Evolutionary conservation across 2,329 filamentous ascomycete genomes (phyloP).

Genomic region (Aureobasidium uvarum): DNA sequence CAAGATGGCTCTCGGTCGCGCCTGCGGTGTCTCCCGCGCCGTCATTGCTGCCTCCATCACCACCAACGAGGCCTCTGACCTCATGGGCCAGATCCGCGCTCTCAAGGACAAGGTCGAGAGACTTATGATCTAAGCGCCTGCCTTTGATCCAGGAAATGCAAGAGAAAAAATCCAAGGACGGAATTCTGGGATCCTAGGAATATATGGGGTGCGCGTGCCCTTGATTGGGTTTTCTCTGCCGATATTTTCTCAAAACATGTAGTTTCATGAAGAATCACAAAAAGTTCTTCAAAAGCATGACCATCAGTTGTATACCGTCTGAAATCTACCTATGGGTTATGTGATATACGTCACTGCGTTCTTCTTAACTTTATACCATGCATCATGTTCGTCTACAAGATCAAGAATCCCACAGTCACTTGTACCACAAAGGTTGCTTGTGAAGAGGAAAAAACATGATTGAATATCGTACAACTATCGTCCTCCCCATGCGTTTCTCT

Average conservation of each 20-base stretch:
- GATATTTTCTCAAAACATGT: neutral
- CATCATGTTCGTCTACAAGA: neutral
- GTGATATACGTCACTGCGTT: neutral
- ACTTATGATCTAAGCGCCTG: constrained; percentile 72
- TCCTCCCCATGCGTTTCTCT: constrained; percentile 42
- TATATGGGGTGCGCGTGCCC: constrained; percentile 4
- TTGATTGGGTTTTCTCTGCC: constrained; percentile 15
- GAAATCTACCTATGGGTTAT: neutral
- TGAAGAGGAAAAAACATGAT: neutral
- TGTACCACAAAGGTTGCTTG: neutral
- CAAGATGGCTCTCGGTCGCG: constrained; percentile 83
- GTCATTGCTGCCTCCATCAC: constrained; percentile 89
- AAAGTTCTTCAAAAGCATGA: neutral
- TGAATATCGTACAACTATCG: constrained; percentile 10
- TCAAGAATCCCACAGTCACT: neutral
- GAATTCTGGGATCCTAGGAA: too few relatives aligned
- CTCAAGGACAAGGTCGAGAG: constrained; percentile 96
- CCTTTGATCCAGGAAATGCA: too few relatives aligned
- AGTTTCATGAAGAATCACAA: neutral
- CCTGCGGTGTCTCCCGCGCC: constrained; percentile 81
- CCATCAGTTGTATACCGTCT: neutral
- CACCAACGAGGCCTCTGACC: constrained; percentile 84
- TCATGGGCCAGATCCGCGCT: constrained; percentile 80
- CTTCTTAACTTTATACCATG: neutral
- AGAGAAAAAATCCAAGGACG: too few relatives aligned